Base-by-base conservation (phyloP, 768 basidiomycete genomes). In the Agaricus subrufescens region DNA sequence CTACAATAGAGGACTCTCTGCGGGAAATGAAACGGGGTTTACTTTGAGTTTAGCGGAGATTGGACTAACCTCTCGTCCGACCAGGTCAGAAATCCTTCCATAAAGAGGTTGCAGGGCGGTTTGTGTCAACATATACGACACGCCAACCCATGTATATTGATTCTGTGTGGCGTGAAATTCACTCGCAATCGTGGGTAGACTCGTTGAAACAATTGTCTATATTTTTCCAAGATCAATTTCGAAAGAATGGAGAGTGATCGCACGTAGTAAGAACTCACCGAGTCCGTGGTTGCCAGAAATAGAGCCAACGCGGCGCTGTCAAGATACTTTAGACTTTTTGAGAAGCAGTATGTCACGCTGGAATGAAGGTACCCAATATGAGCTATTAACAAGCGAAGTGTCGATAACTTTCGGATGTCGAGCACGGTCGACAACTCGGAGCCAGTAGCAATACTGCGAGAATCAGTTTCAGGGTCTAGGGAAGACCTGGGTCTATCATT, bases 241-340 rank as follows among this genome's bases (percentile, higher is more conserved):
- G 19, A 50, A 14, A 27, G 26, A 23, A 34, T 11, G 34, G 2
- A 31, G 31, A 19, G 14, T 14, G 52, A 47, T 38, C 39, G 50
- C 14, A 49, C 15, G 15, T 23, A 45, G 45, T 50, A 54, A 37
- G 37, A 57, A 69, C 85, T 59, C 65, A 92, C 91, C 49, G 88
- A 82, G 68, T 93, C 91, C 4, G 91, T 93, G 10, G 91, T 94
- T 2, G 91, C 91, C 10, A 94, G 83, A 68, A 94, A 94, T 54
- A 93, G 67, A 9, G 90, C 78, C 70, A 93, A 68, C 4, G 89
- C 90, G 38, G 89, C 87, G 46, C 91, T 92, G 45, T 39, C 50
- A 34, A 39, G 57, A 39, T 34, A 52, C 38, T 44, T 50, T 56
- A 34, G 34, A 19, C 37, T 52, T 39, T 34, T 7, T 8, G 49